Evolutionary conservation across 2,329 filamentous ascomycete species (phyloP).

Genomic region (Pyricularia sp.): DNA sequence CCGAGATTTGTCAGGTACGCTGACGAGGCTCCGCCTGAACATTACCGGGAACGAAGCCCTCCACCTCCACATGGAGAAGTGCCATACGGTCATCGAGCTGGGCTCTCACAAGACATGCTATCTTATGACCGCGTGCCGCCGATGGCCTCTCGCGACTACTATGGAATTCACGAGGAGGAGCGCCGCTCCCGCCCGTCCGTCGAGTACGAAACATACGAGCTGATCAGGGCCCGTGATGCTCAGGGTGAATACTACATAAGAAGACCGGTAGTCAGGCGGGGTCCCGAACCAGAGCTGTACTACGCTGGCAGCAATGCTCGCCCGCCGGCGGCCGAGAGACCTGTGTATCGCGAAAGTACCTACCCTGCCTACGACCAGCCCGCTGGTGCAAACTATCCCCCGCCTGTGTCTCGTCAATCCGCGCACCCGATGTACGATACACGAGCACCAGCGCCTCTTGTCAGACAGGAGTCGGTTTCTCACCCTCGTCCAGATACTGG

Average conservation of each 20-base stretch:
- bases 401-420: not conserved
- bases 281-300: slow-evolving; percentile 7
- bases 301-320: not conserved
- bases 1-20: slow-evolving; percentile 15
- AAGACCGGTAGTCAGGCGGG: slow-evolving; percentile 18
- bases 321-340: not conserved
- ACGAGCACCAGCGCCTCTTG: slow-evolving; percentile 6
- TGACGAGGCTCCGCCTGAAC: slow-evolving; percentile 12
- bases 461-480: slow-evolving; percentile 5
- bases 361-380: slow-evolving; percentile 1
- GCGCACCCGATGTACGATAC: slow-evolving; percentile 7
- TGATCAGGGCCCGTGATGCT: slow-evolving; percentile 30
- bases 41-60: slow-evolving; percentile 20
- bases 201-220: slow-evolving; percentile 27
- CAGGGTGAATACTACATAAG: slow-evolving; percentile 33
- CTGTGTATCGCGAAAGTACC: not conserved
- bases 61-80: slow-evolving; percentile 12
- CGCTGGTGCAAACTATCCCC: not conserved
- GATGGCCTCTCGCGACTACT: slow-evolving; percentile 16
- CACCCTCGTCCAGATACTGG: slow-evolving; percentile 7
- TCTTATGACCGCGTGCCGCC: not conserved
- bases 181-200: slow-evolving; percentile 14
- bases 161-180: slow-evolving; percentile 19
- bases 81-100: slow-evolving; percentile 11
- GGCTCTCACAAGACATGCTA: not conserved